A percentile compares a stretch with the other conserved stretches of the same genome.
These are phyloP conservation scores for Marasmius fiardii DNA, from an alignment of 1,284 basidiomycete genomes.

Conservation along the genomic window DNA sequence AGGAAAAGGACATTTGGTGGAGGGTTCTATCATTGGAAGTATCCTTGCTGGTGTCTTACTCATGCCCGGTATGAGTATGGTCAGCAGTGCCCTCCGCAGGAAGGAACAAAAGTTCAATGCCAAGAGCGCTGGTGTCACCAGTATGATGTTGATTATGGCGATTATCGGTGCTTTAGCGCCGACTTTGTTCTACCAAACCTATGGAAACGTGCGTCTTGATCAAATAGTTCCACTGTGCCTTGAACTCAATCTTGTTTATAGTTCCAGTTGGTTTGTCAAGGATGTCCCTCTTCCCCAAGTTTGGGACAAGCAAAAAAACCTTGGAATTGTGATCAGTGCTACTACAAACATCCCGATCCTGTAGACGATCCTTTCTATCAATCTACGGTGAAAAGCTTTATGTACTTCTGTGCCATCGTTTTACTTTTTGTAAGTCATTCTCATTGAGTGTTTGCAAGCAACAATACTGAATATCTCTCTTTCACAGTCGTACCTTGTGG, in stretches of 20 bases:
- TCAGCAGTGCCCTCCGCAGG: conserved; percentile 84
- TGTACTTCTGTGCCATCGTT: conserved; percentile 92
- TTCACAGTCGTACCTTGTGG: conserved; percentile 89
- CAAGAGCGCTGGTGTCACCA: conserved; percentile 96
- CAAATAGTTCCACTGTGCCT: not conserved
- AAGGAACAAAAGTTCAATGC: conserved; percentile 99
- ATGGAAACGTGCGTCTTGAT: conserved; percentile 80
- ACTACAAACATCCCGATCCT: conserved; percentile 94
- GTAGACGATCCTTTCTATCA: conserved; percentile 96
- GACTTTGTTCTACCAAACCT: conserved; percentile 98
- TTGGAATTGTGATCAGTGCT: conserved; percentile 92
- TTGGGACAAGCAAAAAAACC: conserved; percentile 39
- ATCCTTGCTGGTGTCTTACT: conserved; percentile 93
- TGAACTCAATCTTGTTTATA: conserved; percentile 27
- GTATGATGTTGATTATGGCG: conserved; percentile 99
- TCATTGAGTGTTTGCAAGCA: not conserved
- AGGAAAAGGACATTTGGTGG: conserved; percentile 90
- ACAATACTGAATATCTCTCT: not conserved
- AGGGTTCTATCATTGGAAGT: conserved; percentile 95
- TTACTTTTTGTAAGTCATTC: conserved; percentile 76
- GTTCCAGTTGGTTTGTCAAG: conserved; percentile 93
- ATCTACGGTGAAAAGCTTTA: conserved; percentile 87
- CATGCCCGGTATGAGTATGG: conserved; percentile 98
- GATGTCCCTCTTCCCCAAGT: conserved; percentile 66
- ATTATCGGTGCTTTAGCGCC: conserved; percentile 96